These are phyloP conservation scores for Hyaloscypha hepaticicola DNA, from an alignment of 495 filamentous ascomycete species.

Conservation along the genomic window DNA sequence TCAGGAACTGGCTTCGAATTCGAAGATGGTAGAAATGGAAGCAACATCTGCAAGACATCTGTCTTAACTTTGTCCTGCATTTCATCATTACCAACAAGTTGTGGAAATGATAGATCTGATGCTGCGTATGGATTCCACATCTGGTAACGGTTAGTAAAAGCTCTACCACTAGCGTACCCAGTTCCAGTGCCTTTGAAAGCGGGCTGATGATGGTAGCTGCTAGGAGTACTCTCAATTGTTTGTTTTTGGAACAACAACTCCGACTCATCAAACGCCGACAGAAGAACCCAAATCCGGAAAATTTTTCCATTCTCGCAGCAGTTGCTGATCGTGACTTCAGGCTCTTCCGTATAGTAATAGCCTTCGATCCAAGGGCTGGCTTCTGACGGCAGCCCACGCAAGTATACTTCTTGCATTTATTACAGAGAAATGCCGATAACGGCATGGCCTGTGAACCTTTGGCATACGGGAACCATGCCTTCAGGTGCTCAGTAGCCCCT, in stretches of 20 bases:
- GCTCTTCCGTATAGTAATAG: not conserved
- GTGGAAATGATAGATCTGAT: not conserved
- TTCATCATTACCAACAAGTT: not conserved
- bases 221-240: not conserved
- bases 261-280: conserved; percentile 16
- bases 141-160: not conserved
- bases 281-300: conserved; percentile 18
- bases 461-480: not conserved
- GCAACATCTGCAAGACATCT: conserved; percentile 13
- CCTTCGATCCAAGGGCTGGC: not conserved
- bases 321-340: not conserved
- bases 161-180: not conserved
- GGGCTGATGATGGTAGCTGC: not conserved
- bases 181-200: not conserved
- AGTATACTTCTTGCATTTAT: not conserved
- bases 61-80: conserved; percentile 5
- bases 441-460: not conserved
- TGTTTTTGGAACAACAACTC: not conserved
- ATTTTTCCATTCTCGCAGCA: conserved; percentile 11
- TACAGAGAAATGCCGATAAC: not conserved
- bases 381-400: not conserved
- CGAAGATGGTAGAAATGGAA: conserved; percentile 7
- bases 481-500: not conserved
- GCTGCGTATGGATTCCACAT: too few relatives aligned
- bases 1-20: not conserved